These are phyloP conservation scores for Silybum marianum DNA, from an alignment of 129 eudicot species.

Conservation along the genomic window DNA sequence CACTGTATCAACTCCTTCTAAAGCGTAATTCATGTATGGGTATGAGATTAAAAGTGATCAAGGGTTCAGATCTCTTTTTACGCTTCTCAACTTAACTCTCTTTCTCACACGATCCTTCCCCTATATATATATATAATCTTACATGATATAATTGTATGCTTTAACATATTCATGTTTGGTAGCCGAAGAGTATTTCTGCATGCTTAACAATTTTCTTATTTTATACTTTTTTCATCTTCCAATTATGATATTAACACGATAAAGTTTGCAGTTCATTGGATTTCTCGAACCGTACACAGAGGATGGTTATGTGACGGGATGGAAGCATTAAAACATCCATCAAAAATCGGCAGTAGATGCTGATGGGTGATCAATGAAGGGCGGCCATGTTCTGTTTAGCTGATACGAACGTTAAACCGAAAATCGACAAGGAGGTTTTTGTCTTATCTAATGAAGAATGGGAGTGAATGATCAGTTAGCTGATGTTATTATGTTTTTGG, in stretches of 20 bases:
- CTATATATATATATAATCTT: too few species aligned
- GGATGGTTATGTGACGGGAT: slow-evolving; percentile 59
- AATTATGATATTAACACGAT: not conserved
- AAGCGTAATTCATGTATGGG: too few species aligned
- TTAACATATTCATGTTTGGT: not conserved
- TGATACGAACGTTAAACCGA: not conserved
- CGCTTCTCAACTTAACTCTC: too few species aligned
- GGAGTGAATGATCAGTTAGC: slow-evolving; percentile 21
- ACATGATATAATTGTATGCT: not conserved
- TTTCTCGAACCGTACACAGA: slow-evolving; percentile 83
- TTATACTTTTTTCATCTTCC: not conserved
- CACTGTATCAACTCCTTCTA: too few species aligned
- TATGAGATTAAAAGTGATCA: too few species aligned
- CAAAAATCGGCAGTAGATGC: not conserved
- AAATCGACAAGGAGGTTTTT: not conserved
- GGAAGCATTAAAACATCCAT: slow-evolving; percentile 56
- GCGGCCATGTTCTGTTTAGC: slow-evolving; percentile 27
- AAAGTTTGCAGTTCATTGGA: slow-evolving; percentile 68
- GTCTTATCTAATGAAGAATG: slow-evolving; percentile 18
- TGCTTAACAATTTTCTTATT: not conserved
- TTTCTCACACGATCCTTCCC: too few species aligned
- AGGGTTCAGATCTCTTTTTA: too few species aligned
- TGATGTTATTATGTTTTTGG: slow-evolving; percentile 1
- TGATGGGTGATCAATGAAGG: slow-evolving; percentile 19
- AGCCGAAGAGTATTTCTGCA: slow-evolving; percentile 7